Conservation (phyloP, 495 filamentous ascomycete genomes). For the Penicillium cosmopolitanum region DNA sequence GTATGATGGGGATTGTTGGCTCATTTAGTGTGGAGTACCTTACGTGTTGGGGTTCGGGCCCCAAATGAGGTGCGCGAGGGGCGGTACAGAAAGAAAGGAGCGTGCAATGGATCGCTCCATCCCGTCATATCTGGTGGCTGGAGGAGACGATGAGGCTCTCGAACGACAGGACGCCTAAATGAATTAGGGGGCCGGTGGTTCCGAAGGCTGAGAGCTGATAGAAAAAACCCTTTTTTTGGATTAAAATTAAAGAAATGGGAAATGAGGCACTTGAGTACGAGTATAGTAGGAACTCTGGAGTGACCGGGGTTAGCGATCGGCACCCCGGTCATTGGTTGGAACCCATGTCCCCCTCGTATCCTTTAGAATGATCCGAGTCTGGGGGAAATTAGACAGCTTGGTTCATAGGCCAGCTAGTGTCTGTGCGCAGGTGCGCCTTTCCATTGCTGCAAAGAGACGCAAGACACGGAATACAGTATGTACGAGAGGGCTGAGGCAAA, state of each 20-base stretch:
- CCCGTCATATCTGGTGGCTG: background rate
- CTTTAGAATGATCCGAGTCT: constrained; percentile 5
- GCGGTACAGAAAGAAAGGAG: background rate
- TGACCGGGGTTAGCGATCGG: background rate
- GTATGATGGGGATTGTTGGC: background rate
- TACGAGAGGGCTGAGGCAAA: background rate
- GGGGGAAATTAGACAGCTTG: constrained; percentile 9
- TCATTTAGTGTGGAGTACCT: background rate
- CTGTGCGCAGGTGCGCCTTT: constrained; percentile 3
- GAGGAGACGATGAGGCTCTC: background rate
- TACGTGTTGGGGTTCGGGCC: background rate
- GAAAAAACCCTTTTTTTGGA: background rate
- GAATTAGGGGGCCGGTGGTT: background rate
- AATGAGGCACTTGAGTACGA: background rate
- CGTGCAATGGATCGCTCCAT: background rate
- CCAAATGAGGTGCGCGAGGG: background rate
- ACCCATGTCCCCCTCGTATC: background rate
- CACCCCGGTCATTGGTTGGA: background rate
- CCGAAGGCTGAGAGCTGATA: too few species aligned
- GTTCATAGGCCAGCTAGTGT: constrained; percentile 1
- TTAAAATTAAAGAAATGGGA: background rate
- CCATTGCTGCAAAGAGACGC: background rate
- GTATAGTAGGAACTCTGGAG: background rate
- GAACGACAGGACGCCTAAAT: background rate
- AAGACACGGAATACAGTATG: background rate